These are phyloP conservation scores for Ganoderma lingzhi DNA, from an alignment of 1,284 basidiomycete genomes.

Conservation along the genomic window DNA sequence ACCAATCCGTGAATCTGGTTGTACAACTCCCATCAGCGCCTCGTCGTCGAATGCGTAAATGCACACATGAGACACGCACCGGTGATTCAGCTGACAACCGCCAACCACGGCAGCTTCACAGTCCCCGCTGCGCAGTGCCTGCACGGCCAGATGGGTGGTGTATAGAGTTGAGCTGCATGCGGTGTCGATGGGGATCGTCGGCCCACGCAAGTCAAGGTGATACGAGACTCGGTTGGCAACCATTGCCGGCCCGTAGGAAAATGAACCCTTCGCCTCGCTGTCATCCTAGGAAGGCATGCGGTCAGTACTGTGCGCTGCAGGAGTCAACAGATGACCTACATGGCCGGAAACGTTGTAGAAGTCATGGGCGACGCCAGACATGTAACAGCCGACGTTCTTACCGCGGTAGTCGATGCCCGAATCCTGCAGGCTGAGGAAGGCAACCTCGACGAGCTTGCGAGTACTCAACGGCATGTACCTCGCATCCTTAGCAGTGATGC, in stretches of 20 bases:
- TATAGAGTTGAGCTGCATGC: constrained; percentile 58
- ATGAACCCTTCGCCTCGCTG: constrained; percentile 46
- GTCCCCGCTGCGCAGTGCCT: constrained; percentile 52
- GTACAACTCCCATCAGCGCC: background rate
- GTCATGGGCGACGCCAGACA: constrained; percentile 37
- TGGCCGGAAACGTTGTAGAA: constrained; percentile 25
- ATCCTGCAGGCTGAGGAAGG: constrained; percentile 48
- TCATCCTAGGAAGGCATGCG: constrained; percentile 41
- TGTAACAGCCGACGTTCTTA: constrained; percentile 48
- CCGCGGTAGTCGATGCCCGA: constrained; percentile 52
- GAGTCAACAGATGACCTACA: background rate
- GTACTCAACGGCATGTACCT: constrained; percentile 45
- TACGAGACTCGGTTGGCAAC: constrained; percentile 58
- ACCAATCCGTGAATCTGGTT: constrained; percentile 34
- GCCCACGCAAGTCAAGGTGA: constrained; percentile 55
- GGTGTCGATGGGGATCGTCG: constrained; percentile 57
- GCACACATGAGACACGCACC: constrained; percentile 36
- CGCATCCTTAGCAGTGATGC: constrained; percentile 48
- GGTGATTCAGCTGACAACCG: constrained; percentile 51
- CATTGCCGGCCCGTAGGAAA: constrained; percentile 47
- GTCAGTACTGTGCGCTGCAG: background rate
- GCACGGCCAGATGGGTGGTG: constrained; percentile 56
- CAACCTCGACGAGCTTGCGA: constrained; percentile 48
- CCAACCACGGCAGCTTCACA: constrained; percentile 58
- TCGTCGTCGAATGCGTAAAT: background rate